Conservation (phyloP, 257 asterid species). For the Phtheirospermum japonicum region DNA sequence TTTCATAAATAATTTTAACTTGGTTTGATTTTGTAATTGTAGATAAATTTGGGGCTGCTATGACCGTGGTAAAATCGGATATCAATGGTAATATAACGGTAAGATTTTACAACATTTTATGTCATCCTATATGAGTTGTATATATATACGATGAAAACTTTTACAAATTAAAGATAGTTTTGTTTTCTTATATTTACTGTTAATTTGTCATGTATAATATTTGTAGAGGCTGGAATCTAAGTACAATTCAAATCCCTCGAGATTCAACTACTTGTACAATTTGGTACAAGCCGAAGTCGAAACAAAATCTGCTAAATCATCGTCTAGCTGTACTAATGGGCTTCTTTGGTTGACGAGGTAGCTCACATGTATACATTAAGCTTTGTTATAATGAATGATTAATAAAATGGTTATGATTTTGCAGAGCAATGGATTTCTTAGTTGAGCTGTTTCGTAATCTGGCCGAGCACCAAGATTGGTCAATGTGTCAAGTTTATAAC, state of each 20-base stretch:
- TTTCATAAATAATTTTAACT: background rate
- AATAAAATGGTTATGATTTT: too few relatives aligned
- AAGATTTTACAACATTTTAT: conserved; percentile 26
- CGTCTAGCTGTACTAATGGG: conserved; percentile 80
- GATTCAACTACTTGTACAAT: conserved; percentile 75
- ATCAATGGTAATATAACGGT: conserved; percentile 73
- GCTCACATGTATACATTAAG: too few relatives aligned
- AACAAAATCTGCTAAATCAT: conserved; percentile 64
- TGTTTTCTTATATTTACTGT: background rate
- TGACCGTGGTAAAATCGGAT: conserved; percentile 77
- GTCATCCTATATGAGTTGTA: too few relatives aligned
- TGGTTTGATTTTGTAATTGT: conserved; percentile 25
- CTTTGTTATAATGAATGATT: too few relatives aligned
- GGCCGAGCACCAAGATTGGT: conserved; percentile 64
- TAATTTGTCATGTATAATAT: background rate
- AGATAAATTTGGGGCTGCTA: conserved; percentile 87
- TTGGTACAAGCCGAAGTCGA: conserved; percentile 88
- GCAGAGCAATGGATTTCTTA: conserved; percentile 85
- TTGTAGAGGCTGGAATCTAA: conserved; percentile 73
- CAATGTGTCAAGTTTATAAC: conserved; percentile 61
- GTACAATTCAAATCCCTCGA: conserved; percentile 58
- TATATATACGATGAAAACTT: background rate
- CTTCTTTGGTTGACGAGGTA: conserved; percentile 95
- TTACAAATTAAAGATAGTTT: background rate
- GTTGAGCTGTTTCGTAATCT: conserved; percentile 72